These are phyloP conservation scores for Penicillium silybi DNA, from an alignment of 495 filamentous ascomycete genomes.

Conservation along the genomic window DNA sequence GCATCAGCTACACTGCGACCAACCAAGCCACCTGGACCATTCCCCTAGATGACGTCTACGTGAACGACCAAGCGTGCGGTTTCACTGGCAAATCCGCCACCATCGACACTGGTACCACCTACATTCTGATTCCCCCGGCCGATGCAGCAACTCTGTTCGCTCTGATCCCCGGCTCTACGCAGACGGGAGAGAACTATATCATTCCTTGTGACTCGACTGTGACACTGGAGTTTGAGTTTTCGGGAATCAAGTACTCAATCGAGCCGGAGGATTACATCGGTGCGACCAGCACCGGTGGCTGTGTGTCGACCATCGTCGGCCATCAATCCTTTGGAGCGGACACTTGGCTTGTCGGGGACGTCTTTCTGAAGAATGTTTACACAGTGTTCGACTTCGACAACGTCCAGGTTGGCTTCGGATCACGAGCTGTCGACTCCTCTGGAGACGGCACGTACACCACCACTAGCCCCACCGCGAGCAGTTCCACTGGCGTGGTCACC, in stretches of 20 bases:
- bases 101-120: slow-evolving; percentile 81
- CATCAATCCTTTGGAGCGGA: slow-evolving; percentile 42
- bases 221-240: slow-evolving; percentile 51
- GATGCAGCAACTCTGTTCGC: slow-evolving; percentile 65
- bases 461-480: slow-evolving; percentile 6
- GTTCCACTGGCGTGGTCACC: not conserved
- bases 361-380: slow-evolving; percentile 91
- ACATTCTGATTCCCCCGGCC: slow-evolving; percentile 58
- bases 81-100: slow-evolving; percentile 55
- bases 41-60: slow-evolving; percentile 56
- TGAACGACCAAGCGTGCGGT: slow-evolving; percentile 50
- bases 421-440: slow-evolving; percentile 11
- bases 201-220: slow-evolving; percentile 67
- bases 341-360: slow-evolving; percentile 75
- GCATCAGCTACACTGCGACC: slow-evolving; percentile 58
- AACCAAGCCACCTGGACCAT: slow-evolving; percentile 60
- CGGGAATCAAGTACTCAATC: slow-evolving; percentile 57
- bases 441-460: slow-evolving; percentile 18
- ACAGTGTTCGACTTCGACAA: slow-evolving; percentile 70
- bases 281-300: slow-evolving; percentile 37
- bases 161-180: slow-evolving; percentile 55
- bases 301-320: slow-evolving; percentile 61
- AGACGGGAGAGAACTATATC: slow-evolving; percentile 52
- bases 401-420: slow-evolving; percentile 37
- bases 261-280: slow-evolving; percentile 68